Conservation (phyloP, 148 eudicot species). For the Rhododendron henanense region DNA sequence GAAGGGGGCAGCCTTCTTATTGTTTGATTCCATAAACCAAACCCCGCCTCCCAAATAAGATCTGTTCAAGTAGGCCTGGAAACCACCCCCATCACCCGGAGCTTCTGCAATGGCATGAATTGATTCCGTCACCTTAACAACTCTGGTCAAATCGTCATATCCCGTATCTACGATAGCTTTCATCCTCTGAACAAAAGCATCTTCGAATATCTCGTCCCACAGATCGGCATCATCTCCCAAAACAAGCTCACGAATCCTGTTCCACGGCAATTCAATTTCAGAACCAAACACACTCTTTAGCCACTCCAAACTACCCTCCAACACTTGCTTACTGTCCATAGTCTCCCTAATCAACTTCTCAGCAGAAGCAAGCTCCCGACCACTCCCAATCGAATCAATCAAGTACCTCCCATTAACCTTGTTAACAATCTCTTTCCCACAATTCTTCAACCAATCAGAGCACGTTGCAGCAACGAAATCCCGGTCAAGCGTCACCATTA, state of each 20-base stretch:
- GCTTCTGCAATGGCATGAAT: conserved; percentile 39
- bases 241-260: conserved; percentile 86
- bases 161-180: conserved; percentile 61
- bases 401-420: conserved; percentile 65
- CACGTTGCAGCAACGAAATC: conserved; percentile 66
- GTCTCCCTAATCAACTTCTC: conserved; percentile 85
- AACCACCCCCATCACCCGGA: conserved; percentile 40
- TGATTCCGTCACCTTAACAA: conserved; percentile 59
- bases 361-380: conserved; percentile 75
- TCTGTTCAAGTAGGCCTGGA: conserved; percentile 54
- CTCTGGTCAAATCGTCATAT: conserved; percentile 40
- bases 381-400: conserved; percentile 73
- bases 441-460: conserved; percentile 81
- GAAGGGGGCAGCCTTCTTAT: conserved; percentile 41
- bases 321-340: conserved; percentile 82
- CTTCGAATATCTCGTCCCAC: conserved; percentile 96
- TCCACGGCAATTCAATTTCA: conserved; percentile 96
- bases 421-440: conserved; percentile 76
- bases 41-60: conserved; percentile 67
- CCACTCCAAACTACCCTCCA: conserved; percentile 96
- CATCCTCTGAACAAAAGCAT: conserved; percentile 85
- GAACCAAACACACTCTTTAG: conserved; percentile 89
- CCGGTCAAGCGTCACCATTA: conserved; percentile 65
- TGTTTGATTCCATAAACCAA: conserved; percentile 73
- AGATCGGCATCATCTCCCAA: conserved; percentile 82